phyloP scores from a whole-genome alignment of 768 basidiomycete species.

The Russula compacta region DNA sequence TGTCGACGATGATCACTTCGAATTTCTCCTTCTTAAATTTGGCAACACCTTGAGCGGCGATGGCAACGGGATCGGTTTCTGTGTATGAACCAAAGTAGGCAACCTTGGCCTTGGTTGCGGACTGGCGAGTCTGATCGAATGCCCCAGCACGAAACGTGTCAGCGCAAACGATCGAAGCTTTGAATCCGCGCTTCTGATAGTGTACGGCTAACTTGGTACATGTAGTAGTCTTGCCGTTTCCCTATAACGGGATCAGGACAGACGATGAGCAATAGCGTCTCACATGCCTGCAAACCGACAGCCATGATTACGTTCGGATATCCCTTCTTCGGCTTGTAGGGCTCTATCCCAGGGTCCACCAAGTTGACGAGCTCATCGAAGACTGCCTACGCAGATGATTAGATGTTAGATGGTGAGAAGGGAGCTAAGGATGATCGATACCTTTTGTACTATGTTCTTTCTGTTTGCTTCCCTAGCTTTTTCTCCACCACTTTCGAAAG shows the following conservation, averaged over 20 bases:
- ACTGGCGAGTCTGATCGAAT: constrained; percentile 98
- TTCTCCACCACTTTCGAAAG: constrained; percentile 58
- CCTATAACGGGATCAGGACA: constrained; percentile 37
- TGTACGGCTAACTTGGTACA: constrained; percentile 98
- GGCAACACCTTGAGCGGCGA: constrained; percentile 87
- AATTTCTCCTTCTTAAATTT: constrained; percentile 99
- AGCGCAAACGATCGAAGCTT: constrained; percentile 94
- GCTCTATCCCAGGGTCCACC: constrained; percentile 92
- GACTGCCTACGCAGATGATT: constrained; percentile 52
- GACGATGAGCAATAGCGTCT: constrained; percentile 19
- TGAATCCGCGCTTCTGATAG: constrained; percentile 95
- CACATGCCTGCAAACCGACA: constrained; percentile 78
- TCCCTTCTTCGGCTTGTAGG: constrained; percentile 94
- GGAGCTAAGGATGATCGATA: constrained; percentile 25
- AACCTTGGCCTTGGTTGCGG: constrained; percentile 96
- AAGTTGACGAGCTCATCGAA: constrained; percentile 94
- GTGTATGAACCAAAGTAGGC: constrained; percentile 99
- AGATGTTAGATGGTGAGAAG: constrained; percentile 6
- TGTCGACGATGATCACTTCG: constrained; percentile 98
- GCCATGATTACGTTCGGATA: constrained; percentile 95
- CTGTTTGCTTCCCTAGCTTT: constrained; percentile 73
- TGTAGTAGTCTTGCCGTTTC: constrained; percentile 97
- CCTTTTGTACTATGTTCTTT: constrained; percentile 89
- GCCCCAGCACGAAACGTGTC: constrained; percentile 99
- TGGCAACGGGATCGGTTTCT: constrained; percentile 94